Percentiles rank a stretch among this genome's conserved stretches.
Evolutionary conservation across 768 basidiomycete genomes (phyloP).

Genomic region (Ephemerocybe angulata): DNA sequence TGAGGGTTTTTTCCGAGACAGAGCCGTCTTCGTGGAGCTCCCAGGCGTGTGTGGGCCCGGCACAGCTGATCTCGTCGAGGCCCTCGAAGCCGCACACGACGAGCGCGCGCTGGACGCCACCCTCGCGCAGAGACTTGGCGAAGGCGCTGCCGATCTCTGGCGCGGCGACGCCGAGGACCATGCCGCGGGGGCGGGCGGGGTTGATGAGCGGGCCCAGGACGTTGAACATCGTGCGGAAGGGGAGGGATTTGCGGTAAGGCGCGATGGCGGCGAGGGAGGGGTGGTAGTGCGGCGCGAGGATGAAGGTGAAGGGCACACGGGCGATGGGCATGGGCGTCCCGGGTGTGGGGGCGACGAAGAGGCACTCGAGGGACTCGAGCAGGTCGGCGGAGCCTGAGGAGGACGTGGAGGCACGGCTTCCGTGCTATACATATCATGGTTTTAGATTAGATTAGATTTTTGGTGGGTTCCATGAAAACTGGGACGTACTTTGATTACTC

Average conservation of each 20-base stretch:
- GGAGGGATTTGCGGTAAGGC: constrained; percentile 80
- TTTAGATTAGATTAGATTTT: constrained; percentile 5
- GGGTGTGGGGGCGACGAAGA: constrained; percentile 62
- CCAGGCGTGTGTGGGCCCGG: constrained; percentile 85
- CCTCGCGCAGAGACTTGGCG: constrained; percentile 65
- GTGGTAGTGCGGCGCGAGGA: constrained; percentile 93
- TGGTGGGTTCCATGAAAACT: background rate
- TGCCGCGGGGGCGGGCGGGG: constrained; percentile 79
- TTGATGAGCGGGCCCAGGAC: constrained; percentile 92
- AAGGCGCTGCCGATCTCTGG: constrained; percentile 78
- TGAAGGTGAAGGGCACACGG: constrained; percentile 81
- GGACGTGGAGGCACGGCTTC: constrained; percentile 86
- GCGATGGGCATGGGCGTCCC: constrained; percentile 55
- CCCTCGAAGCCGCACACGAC: constrained; percentile 93
- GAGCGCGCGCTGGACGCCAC: constrained; percentile 77
- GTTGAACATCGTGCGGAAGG: constrained; percentile 97
- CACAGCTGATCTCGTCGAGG: constrained; percentile 94
- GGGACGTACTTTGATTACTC: constrained; percentile 79
- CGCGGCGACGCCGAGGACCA: constrained; percentile 89
- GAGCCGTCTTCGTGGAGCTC: constrained; percentile 61
- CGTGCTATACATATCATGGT: constrained; percentile 57
- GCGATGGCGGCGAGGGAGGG: constrained; percentile 78
- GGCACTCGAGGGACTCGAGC: constrained; percentile 76
- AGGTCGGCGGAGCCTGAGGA: constrained; percentile 93
- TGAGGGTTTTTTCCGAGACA: constrained; percentile 60